Conservation (phyloP, 2,329 filamentous ascomycete species). For the Sclerotinia sclerotiorum region DNA sequence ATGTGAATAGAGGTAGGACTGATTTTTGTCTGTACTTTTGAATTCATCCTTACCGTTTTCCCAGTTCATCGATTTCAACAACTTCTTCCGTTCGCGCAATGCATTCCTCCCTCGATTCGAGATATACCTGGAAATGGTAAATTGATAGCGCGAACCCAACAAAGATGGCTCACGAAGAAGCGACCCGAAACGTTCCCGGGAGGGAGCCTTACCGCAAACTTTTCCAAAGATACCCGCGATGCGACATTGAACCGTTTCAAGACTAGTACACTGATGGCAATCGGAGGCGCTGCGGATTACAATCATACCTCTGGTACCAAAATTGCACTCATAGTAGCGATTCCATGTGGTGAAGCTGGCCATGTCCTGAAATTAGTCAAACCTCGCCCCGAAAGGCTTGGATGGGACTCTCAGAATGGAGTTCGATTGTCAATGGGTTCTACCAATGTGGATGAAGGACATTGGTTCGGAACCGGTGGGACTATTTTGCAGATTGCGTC, state of each 20-base stretch:
- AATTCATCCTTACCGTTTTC: slow-evolving; percentile 23
- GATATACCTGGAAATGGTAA: slow-evolving; percentile 22
- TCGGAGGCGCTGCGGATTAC: slow-evolving; percentile 31
- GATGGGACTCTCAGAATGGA: slow-evolving; percentile 34
- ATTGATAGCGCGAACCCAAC: slow-evolving; percentile 27
- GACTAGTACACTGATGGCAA: slow-evolving; percentile 31
- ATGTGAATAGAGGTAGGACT: slow-evolving; percentile 29
- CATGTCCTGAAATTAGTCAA: slow-evolving; percentile 38
- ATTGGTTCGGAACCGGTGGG: slow-evolving; percentile 41
- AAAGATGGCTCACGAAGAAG: slow-evolving; percentile 33
- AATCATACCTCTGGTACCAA: slow-evolving; percentile 29
- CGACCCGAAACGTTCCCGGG: slow-evolving; percentile 35
- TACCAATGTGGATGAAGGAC: slow-evolving; percentile 32
- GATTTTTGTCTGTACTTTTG: not conserved
- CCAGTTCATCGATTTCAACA: slow-evolving; percentile 34
- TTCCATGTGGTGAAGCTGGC: slow-evolving; percentile 37
- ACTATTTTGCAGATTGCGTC: slow-evolving; percentile 52
- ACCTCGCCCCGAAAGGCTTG: slow-evolving; percentile 32
- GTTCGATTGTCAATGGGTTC: slow-evolving; percentile 32
- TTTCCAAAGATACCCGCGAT: slow-evolving; percentile 9
- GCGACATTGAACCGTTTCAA: slow-evolving; percentile 22
- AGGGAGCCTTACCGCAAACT: slow-evolving; percentile 22
- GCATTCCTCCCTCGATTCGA: slow-evolving; percentile 32
- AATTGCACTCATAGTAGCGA: slow-evolving; percentile 33
- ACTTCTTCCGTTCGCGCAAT: slow-evolving; percentile 35